Conservation (phyloP, 2,329 filamentous ascomycete species). For the Curvularia hawaiiensis region DNA sequence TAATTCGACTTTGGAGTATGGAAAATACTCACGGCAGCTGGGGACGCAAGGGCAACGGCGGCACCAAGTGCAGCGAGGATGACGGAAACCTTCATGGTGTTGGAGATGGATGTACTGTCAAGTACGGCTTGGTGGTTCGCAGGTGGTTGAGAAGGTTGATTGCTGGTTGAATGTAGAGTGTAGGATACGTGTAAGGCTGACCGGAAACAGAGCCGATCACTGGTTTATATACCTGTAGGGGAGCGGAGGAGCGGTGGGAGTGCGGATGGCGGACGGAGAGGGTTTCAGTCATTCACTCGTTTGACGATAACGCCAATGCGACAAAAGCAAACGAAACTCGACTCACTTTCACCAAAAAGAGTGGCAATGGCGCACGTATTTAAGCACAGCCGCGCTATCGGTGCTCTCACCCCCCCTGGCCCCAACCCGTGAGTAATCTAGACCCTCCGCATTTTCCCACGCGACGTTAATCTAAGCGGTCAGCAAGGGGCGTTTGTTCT, state of each 20-base stretch:
- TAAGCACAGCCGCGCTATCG: not conserved
- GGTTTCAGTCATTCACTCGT: not conserved
- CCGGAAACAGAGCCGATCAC: not conserved
- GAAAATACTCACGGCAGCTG: conserved; percentile 27
- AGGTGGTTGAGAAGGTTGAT: not conserved
- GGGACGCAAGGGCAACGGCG: conserved; percentile 30
- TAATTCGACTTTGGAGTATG: not conserved
- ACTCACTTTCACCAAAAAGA: not conserved
- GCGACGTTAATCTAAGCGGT: not conserved
- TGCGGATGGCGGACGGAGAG: not conserved
- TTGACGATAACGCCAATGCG: not conserved
- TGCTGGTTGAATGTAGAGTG: not conserved
- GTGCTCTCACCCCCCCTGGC: not conserved
- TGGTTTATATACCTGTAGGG: not conserved
- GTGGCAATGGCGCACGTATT: not conserved
- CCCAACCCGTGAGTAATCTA: not conserved
- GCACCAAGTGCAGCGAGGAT: conserved; percentile 27
- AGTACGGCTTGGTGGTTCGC: not conserved
- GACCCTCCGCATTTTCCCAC: not conserved
- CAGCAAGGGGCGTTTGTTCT: not conserved
- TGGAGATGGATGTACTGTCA: not conserved
- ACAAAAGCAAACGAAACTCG: not conserved
- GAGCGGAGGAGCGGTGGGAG: not conserved
- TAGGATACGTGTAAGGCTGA: not conserved
- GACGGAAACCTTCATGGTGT: conserved; percentile 32